Base-by-base conservation (phyloP, 106 monocot genomes). In the Vanilla planifolia region DNA sequence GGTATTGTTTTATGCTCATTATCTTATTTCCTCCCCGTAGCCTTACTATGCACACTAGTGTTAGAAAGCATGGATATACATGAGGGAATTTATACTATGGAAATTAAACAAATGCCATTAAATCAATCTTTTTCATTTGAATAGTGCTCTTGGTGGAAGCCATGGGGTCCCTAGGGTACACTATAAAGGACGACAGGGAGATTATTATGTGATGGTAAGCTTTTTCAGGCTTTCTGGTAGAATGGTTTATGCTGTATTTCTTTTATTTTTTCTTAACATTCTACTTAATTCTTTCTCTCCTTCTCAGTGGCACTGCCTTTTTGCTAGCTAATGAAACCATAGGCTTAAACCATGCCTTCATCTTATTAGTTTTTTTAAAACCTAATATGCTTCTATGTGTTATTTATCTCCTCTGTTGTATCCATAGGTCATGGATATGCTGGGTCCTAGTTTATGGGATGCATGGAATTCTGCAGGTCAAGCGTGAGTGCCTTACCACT, bases 381-480 rank as follows among this genome's bases (percentile, higher is more conserved):
- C 8, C 6, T 32, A 27, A 30, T 9, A n/a, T n/a, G 4, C n/a
- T 5, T n/a, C 16, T 32, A 16, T 53, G 53, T 21, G n/a, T 17
- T 57, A 3, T 11, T 53, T 55, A 29, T 55, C 15, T 55, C 30
- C 8, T 23, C 53, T 32, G 9, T 5, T 57, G 26, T 17, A 24
- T 69, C 33, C 73, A 36, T 61, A 86, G 85, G 85, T 86, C 37
- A 81, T 86, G 80, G 86, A 86, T 66, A 86, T 86, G 77, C 68
- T 86, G 7, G 86, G 86, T 56, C 86, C 86, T 41, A 86, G 86
- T 69, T 69, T 86, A 59, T 86, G 86, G 86, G 86, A 86, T 74
- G 74, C 67, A 25, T 86, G 86, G 86, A 86, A 86, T 71, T 67
- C 77, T 65, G 71, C 80, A 46, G 77, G 81, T 61, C 86, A 86